Percentiles rank a stretch among this genome's conserved stretches.
phyloP scores from a whole-genome alignment of 805 yeast species.

The Wickerhamiella bombiphila region DNA sequence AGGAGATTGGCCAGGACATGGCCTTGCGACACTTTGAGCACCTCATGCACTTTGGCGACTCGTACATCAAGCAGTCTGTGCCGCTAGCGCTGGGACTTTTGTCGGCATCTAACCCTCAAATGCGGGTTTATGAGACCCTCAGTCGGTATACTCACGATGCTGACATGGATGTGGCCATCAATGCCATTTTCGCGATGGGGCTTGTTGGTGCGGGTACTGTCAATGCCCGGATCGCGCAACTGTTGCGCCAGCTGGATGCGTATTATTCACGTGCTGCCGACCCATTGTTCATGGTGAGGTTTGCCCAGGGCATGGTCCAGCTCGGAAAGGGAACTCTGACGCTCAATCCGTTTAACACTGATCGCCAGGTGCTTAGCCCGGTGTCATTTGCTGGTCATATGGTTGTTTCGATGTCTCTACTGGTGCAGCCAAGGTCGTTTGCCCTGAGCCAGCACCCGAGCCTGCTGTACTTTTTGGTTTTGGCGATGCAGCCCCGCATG shows the following conservation, averaged over 20 bases:
- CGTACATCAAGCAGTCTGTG: conserved; percentile 79
- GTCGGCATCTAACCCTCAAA: conserved; percentile 85
- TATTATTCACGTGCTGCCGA: conserved; percentile 86
- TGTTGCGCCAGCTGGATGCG: conserved; percentile 84
- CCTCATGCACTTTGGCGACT: conserved; percentile 93
- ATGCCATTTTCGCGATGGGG: conserved; percentile 95
- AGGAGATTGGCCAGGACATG: conserved; percentile 96
- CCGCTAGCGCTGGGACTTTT: conserved; percentile 97
- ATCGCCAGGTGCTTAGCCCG: conserved; percentile 72
- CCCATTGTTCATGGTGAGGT: conserved; percentile 78
- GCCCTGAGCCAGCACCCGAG: conserved; percentile 62
- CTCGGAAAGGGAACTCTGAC: conserved; percentile 93
- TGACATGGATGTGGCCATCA: conserved; percentile 84
- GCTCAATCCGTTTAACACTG: conserved; percentile 76
- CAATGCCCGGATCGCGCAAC: conserved; percentile 93
- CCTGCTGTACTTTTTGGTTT: conserved; percentile 68
- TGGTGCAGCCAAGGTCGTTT: conserved; percentile 65
- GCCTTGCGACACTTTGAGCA: conserved; percentile 93
- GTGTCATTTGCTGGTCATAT: conserved; percentile 81
- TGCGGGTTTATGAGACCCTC: conserved; percentile 91
- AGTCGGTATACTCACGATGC: conserved; percentile 94
- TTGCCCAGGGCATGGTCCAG: conserved; percentile 90
- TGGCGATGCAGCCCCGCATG: conserved; percentile 86
- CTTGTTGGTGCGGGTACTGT: conserved; percentile 97
- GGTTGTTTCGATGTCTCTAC: conserved; percentile 67